Base-by-base conservation (phyloP, 139 green algal genomes). In the Yamagishiella unicocca region DNA sequence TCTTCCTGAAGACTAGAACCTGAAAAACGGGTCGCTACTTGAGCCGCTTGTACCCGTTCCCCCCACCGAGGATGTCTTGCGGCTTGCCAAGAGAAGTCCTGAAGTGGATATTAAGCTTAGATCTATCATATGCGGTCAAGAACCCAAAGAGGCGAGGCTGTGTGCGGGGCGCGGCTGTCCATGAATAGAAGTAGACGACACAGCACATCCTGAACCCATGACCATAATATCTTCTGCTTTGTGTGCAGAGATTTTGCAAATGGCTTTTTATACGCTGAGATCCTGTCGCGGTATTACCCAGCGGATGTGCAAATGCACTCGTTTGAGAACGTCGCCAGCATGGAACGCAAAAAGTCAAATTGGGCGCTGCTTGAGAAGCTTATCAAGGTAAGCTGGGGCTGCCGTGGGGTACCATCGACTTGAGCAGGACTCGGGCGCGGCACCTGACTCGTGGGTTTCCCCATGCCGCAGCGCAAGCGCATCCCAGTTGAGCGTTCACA, bases 241-340 rank as follows among this genome's bases (percentile, higher is more conserved):
- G 31, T 10, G 22, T 25, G 37, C 84, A 95, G 92, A 40, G 93
- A 94, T 40, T 94, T 93, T 38, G 76, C 90, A 14, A 96, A 96
- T 90, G 93, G 93, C 7, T 97, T 95, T 53, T 76, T 97, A 27
- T 90, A 95, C 67, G 94, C 93, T 1, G 94, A 96, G 74, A 90
- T 97, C 43, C 70, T 97, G 54, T 95, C 89, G 9, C 82, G 90
- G 4, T 96, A 96, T 82, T 96, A 94, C 82, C 94, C 94, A 24
- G 46, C 74, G 1, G 94, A 97, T 35, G 64, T 97, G 14, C 88
- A 93, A 74, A 94, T 96, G 91, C 94, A 97, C 64, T 94, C 89
- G 0, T 96, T 95, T 84, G 93, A 95, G 45, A 96, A 96, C 53
- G 93, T 95, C 0, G 90, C 85, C 64, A 95, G 92, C 89, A 92